Conservation (phyloP, 2,329 filamentous ascomycete species). For the Fusarium subtropicale region DNA sequence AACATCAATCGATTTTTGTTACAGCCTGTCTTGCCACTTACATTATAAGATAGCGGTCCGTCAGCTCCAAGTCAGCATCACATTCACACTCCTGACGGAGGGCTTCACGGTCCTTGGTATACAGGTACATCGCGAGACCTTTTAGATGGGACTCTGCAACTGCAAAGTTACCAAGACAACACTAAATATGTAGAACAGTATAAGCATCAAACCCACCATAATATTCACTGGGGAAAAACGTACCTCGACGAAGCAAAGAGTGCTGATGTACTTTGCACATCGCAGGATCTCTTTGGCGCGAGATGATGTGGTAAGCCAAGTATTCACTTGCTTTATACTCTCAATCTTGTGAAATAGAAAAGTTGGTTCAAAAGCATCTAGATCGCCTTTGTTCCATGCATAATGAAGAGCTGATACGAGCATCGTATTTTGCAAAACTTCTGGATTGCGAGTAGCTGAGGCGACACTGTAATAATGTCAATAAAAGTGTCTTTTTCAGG, state of each 20-base stretch:
- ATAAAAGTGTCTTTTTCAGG: too few species aligned
- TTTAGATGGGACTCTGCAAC: neutral
- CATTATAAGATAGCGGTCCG: neutral
- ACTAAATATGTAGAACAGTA: neutral
- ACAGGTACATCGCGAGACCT: neutral
- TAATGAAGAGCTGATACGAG: neutral
- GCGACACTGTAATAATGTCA: neutral
- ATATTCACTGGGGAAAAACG: rapidly evolving
- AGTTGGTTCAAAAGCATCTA: neutral
- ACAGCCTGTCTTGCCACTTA: neutral
- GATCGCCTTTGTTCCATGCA: neutral
- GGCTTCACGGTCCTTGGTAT: neutral
- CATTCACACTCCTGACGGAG: neutral
- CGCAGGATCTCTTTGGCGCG: neutral
- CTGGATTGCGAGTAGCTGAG: neutral
- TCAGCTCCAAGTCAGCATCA: neutral
- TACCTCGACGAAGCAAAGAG: neutral
- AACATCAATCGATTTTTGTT: rapidly evolving
- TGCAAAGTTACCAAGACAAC: neutral
- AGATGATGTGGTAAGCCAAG: neutral
- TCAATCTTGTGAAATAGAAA: neutral
- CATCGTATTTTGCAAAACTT: neutral
- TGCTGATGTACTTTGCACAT: neutral
- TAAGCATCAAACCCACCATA: neutral
- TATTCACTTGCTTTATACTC: neutral